These are phyloP conservation scores for Chrysophaeum taylorii DNA, from an alignment of 352 stramenopile species.

Conservation along the genomic window DNA sequence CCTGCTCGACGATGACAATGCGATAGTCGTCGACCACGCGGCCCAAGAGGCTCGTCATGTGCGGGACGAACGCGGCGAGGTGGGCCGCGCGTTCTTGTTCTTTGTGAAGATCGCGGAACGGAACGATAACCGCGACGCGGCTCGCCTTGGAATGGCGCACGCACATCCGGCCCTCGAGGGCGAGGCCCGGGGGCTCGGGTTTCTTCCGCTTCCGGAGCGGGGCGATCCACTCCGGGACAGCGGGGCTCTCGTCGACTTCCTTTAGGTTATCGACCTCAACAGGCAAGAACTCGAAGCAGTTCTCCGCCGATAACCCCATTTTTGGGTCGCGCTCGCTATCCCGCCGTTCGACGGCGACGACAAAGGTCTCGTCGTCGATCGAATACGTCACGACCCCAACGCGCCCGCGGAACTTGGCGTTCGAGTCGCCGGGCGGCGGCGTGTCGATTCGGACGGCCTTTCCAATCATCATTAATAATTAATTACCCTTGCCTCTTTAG, in stretches of 20 bases:
- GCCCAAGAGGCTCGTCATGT: conserved; percentile 72
- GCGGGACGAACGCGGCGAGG: conserved; percentile 70
- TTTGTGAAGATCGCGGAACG: conserved; percentile 75
- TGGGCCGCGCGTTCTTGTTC: conserved; percentile 72
- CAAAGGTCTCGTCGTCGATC: background rate
- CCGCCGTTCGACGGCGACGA: conserved; percentile 1
- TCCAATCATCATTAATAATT: too few relatives aligned
- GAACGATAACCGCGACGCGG: conserved; percentile 62
- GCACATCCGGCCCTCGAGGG: background rate
- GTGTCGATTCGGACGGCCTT: background rate
- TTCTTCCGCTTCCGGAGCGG: background rate
- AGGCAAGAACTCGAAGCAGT: conserved; percentile 5
- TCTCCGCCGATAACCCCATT: background rate
- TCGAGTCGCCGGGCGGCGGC: background rate
- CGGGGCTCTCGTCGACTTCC: background rate
- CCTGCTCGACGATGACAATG: conserved; percentile 88
- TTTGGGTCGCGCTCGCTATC: background rate
- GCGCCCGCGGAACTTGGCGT: conserved; percentile 1
- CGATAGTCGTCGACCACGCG: conserved; percentile 54
- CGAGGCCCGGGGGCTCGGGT: background rate
- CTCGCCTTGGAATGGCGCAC: too few relatives aligned
- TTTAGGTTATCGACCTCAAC: background rate
- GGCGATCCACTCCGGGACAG: background rate
- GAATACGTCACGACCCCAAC: background rate
- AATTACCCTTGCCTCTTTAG: too few relatives aligned